Conservation (phyloP, 2,329 filamentous ascomycete genomes). For the Cladosporium sp. region DNA sequence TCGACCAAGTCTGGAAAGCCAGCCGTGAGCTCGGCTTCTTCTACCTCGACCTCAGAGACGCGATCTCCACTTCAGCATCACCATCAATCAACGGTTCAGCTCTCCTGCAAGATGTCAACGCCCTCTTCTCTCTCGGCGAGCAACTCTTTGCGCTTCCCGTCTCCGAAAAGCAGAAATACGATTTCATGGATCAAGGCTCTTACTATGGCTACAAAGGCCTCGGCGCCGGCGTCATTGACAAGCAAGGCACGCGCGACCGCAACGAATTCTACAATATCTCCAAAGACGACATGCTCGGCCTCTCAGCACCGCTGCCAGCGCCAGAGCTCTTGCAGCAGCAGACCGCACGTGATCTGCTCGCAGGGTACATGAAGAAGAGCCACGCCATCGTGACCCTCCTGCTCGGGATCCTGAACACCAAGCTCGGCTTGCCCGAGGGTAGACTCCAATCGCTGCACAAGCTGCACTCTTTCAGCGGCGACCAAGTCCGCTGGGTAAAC, state of each 20-base stretch:
- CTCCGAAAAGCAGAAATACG: slow-evolving; percentile 56
- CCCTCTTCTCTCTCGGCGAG: slow-evolving; percentile 49
- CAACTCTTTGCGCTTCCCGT: slow-evolving; percentile 50
- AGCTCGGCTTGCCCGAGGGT: slow-evolving; percentile 44
- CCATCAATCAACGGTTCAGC: slow-evolving; percentile 37
- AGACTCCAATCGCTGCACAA: slow-evolving; percentile 51
- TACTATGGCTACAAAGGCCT: slow-evolving; percentile 53
- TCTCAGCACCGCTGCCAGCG: slow-evolving; percentile 43
- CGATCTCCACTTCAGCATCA: background rate
- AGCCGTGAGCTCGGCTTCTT: slow-evolving; percentile 56
- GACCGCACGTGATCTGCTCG: slow-evolving; percentile 39
- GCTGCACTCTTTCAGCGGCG: slow-evolving; percentile 45
- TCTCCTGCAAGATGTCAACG: slow-evolving; percentile 46
- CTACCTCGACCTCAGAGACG: slow-evolving; percentile 52
- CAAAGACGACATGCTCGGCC: slow-evolving; percentile 54
- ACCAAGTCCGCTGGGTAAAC: slow-evolving; percentile 57
- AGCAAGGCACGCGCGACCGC: slow-evolving; percentile 49
- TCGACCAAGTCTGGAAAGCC: slow-evolving; percentile 40
- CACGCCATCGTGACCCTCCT: slow-evolving; percentile 50
- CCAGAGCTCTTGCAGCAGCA: slow-evolving; percentile 44
- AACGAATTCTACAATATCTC: slow-evolving; percentile 59
- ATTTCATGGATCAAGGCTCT: slow-evolving; percentile 50
- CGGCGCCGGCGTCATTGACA: slow-evolving; percentile 45
- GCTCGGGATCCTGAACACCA: slow-evolving; percentile 46
- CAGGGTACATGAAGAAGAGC: slow-evolving; percentile 47